These are phyloP conservation scores for Trichomonas tenax DNA, from an alignment of 208 protist genomes.

Conservation along the genomic window DNA sequence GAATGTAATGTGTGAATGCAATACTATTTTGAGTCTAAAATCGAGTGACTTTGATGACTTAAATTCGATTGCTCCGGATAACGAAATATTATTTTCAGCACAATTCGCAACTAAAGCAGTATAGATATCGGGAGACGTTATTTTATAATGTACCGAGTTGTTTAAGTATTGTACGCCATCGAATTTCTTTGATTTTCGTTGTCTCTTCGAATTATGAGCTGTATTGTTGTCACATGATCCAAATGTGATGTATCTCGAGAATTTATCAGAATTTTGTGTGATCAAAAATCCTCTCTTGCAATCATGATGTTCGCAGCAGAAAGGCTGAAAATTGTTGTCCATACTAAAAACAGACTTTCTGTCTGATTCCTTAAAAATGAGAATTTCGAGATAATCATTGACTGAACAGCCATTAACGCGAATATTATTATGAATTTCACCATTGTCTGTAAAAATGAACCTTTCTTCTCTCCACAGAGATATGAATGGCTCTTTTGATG, in stretches of 20 bases:
- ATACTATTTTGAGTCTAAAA: not conserved
- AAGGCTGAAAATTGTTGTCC: not conserved
- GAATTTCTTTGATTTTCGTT: not conserved
- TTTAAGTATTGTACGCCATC: not conserved
- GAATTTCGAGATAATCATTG: not conserved
- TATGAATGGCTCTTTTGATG: not conserved
- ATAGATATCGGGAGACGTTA: not conserved
- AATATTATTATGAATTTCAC: not conserved
- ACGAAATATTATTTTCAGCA: not conserved
- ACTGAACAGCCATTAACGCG: not conserved
- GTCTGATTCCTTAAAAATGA: not conserved
- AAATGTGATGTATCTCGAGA: not conserved
- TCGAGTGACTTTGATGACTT: not conserved
- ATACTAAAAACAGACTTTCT: not conserved
- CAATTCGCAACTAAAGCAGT: not conserved
- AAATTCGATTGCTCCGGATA: not conserved
- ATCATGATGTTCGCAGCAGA: not conserved
- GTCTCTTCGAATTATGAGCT: not conserved
- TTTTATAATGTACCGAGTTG: not conserved
- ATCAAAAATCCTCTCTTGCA: not conserved
- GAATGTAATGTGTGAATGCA: not conserved
- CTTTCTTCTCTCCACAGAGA: not conserved
- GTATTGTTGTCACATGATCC: not conserved
- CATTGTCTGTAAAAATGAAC: not conserved
- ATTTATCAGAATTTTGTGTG: not conserved